Evolutionary conservation across 148 eudicot species (phyloP), one percentile per base, ranked within the genome.

Genomic region (Pouteria glomerata): DNA sequence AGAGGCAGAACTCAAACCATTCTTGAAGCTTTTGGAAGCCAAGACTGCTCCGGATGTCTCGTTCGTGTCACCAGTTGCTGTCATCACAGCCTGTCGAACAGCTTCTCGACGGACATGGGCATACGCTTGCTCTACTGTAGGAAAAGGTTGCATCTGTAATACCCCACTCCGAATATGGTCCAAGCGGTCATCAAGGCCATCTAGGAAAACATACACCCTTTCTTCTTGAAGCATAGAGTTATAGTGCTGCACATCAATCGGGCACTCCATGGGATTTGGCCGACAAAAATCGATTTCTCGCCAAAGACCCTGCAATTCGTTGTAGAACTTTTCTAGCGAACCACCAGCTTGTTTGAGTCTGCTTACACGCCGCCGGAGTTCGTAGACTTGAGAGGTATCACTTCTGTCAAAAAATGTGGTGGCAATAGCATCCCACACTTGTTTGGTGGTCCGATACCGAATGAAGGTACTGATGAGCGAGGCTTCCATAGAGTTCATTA

Each of bases 61-160:
- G 18, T 42, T 5, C 2, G 30, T 7, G 50, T 7, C 12, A 31
- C 26, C 29, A 2, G 48, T 29, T n/a, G n/a, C n/a, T 0, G 16
- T 65, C 52, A 65, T 39, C 1, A 44, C 30, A 19, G 19, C 23
- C 10, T 6, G 47, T 4, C 47, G 44, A 8, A 12, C 11, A 11
- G 23, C 67, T 33, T 63, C 67, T 15, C 16, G 2, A 6, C 45
- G 10, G 11, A 63, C 24, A 10, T n/a, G 24, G 11, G 67, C 67
- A 63, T 31, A 63, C 14, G 67, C 67, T 63, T 34, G 44, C 24
- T 63, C 67, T 3, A 63, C 44, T 0, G 67, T 34, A n/a, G 67
- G 67, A 37, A 63, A 37, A 13, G 67, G 67, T 1, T 7, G 21
- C 21, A 34, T 35, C 6, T 63, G 44, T 10, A 63, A n/a, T 3